Percentiles rank a stretch among this genome's conserved stretches.
These are phyloP conservation scores for Rhizoclosmatium globosum DNA, from an alignment of 192 early-diverging fungal species.

Conservation along the genomic window DNA sequence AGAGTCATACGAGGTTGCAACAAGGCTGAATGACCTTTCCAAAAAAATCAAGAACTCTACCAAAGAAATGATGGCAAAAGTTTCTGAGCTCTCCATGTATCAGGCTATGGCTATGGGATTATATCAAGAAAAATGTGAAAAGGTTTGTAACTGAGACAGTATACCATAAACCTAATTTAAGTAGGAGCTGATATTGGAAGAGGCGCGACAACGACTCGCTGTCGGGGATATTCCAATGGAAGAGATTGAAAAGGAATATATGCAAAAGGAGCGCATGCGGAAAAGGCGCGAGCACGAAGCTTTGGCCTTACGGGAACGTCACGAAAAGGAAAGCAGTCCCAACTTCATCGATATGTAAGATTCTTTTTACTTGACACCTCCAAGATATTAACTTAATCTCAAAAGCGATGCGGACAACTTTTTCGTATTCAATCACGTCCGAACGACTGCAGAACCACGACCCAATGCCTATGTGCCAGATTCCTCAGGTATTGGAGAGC, in stretches of 20 bases:
- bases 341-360: conserved; percentile 60
- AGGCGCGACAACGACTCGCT: conserved; percentile 46
- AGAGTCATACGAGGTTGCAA: conserved; percentile 53
- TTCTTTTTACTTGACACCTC: neutral
- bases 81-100: conserved; percentile 70
- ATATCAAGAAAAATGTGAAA: conserved; percentile 67
- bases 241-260: conserved; percentile 59
- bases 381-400: neutral
- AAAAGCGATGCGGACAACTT: conserved; percentile 61
- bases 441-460: conserved; percentile 62
- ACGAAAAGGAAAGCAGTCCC: conserved; percentile 37
- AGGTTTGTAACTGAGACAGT: conserved; percentile 39
- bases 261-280: conserved; percentile 46
- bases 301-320: conserved; percentile 31
- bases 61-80: conserved; percentile 62
- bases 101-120: conserved; percentile 65
- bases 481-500: conserved; percentile 50
- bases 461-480: conserved; percentile 70
- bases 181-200: conserved; percentile 57
- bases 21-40: conserved; percentile 61
- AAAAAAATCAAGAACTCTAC: conserved; percentile 61
- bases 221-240: conserved; percentile 53
- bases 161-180: neutral
- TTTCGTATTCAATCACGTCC: conserved; percentile 53
- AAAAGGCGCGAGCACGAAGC: conserved; percentile 45